A percentile compares a stretch with the other conserved stretches of the same genome.
Conservation (phyloP, 495 filamentous ascomycete species). For the Aspergillus nidulans region DNA sequence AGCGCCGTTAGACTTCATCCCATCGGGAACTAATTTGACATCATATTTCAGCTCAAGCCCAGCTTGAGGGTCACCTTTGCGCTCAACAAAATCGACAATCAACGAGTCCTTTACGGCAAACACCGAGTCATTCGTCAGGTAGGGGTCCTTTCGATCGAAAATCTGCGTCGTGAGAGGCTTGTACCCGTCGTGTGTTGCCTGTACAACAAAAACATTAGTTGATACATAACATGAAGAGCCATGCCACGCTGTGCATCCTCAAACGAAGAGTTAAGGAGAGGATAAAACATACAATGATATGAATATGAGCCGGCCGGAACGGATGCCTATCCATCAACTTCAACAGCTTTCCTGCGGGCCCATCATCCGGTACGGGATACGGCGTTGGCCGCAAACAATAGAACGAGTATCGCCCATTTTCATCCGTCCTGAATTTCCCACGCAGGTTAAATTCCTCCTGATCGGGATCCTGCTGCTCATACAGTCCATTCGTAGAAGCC, state of each 20-base stretch:
- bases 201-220: constrained; percentile 2
- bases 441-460: constrained; percentile 72
- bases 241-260: no score
- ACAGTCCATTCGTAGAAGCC: constrained; percentile 70
- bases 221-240: background rate
- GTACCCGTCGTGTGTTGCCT: constrained; percentile 44
- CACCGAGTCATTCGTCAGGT: constrained; percentile 62
- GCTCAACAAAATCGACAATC: constrained; percentile 59
- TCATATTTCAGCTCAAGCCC: constrained; percentile 60
- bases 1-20: background rate
- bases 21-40: constrained; percentile 34
- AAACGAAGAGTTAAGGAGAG: constrained; percentile 9
- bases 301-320: constrained; percentile 81
- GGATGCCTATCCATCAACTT: constrained; percentile 65
- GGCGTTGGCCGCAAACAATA: constrained; percentile 64
- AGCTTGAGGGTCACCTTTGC: constrained; percentile 58
- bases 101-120: constrained; percentile 77
- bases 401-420: constrained; percentile 60
- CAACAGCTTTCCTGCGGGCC: constrained; percentile 44
- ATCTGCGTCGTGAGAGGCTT: constrained; percentile 68
- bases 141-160: constrained; percentile 61
- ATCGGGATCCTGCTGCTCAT: constrained; percentile 71
- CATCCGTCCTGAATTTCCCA: constrained; percentile 64
- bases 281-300: constrained; percentile 61
- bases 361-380: constrained; percentile 70